Conservation (phyloP, 2,329 filamentous ascomycete species). For the Sarocladium brachiariae region DNA sequence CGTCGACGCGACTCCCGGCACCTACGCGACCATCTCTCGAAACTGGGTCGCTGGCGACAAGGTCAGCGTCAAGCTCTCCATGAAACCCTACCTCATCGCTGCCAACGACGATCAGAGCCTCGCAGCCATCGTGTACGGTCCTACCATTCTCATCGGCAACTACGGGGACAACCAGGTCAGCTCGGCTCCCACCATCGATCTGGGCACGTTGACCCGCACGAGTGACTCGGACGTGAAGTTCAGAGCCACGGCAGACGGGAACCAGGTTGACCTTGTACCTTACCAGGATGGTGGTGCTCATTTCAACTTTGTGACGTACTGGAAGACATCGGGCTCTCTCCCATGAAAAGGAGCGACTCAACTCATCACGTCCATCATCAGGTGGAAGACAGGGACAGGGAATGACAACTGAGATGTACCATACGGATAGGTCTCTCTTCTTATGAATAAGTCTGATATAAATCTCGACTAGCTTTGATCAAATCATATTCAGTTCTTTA, state of each 20-base stretch:
- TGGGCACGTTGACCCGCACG: constrained; percentile 21
- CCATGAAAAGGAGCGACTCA: neutral
- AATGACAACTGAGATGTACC: too few relatives aligned
- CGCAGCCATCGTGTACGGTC: constrained; percentile 40
- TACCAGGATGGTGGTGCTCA: constrained; percentile 33
- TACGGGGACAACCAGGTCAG: constrained; percentile 28
- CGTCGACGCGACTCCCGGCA: constrained; percentile 24
- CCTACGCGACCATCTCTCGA: constrained; percentile 33
- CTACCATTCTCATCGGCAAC: constrained; percentile 36
- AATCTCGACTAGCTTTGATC: too few relatives aligned
- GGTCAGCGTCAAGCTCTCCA: constrained; percentile 37
- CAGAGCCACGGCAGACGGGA: constrained; percentile 22
- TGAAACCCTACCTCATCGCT: constrained; percentile 33
- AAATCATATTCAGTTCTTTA: too few relatives aligned
- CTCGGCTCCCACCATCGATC: constrained; percentile 22
- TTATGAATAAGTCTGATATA: too few relatives aligned
- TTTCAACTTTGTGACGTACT: constrained; percentile 37
- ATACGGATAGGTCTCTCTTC: too few relatives aligned
- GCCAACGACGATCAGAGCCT: constrained; percentile 40
- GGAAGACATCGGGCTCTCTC: constrained; percentile 17
- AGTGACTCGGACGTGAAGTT: constrained; percentile 23
- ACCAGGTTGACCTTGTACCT: constrained; percentile 25
- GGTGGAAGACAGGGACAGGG: too few relatives aligned
- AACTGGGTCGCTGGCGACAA: constrained; percentile 36
- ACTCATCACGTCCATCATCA: too few relatives aligned